A percentile compares a stretch with the other conserved stretches of the same genome.
phyloP scores from a whole-genome alignment of 2,329 filamentous ascomycete genomes.

The Colletotrichum aenigma region DNA sequence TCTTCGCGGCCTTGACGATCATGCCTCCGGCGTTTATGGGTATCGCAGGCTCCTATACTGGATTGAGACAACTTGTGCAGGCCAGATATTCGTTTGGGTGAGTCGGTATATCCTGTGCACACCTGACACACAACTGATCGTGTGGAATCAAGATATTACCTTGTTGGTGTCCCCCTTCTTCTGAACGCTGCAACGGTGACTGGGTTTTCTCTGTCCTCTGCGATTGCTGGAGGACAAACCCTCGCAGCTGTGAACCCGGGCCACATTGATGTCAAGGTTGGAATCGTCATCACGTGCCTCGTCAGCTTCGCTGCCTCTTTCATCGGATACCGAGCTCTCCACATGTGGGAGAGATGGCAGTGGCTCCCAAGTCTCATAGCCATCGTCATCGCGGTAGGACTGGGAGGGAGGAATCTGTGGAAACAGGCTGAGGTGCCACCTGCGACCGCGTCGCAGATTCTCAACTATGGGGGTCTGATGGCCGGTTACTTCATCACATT shows the following conservation, averaged over 20 bases:
- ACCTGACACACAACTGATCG: background rate
- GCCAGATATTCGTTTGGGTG: conserved; percentile 65
- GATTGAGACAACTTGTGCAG: conserved; percentile 64
- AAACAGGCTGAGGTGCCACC: conserved; percentile 47
- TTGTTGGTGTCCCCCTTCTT: conserved; percentile 55
- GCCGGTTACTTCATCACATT: conserved; percentile 61
- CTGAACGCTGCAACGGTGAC: conserved; percentile 62
- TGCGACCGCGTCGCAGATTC: conserved; percentile 38
- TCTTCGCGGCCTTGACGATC: conserved; percentile 60
- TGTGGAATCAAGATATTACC: conserved; percentile 42
- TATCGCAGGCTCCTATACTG: conserved; percentile 59
- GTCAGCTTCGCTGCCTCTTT: conserved; percentile 59
- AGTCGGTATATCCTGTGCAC: conserved; percentile 1
- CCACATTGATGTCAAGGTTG: conserved; percentile 54
- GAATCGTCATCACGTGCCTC: conserved; percentile 60
- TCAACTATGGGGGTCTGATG: conserved; percentile 51
- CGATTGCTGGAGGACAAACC: conserved; percentile 59
- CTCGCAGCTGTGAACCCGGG: conserved; percentile 50
- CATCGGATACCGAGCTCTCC: conserved; percentile 58
- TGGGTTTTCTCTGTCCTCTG: conserved; percentile 61
- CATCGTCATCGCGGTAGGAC: conserved; percentile 56
- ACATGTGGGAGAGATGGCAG: conserved; percentile 59
- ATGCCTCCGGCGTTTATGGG: conserved; percentile 60
- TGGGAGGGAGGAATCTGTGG: conserved; percentile 53
- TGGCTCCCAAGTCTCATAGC: conserved; percentile 61